phyloP scores from a whole-genome alignment of 192 early-diverging fungal genomes.

The Dimargaris cristalligena region DNA sequence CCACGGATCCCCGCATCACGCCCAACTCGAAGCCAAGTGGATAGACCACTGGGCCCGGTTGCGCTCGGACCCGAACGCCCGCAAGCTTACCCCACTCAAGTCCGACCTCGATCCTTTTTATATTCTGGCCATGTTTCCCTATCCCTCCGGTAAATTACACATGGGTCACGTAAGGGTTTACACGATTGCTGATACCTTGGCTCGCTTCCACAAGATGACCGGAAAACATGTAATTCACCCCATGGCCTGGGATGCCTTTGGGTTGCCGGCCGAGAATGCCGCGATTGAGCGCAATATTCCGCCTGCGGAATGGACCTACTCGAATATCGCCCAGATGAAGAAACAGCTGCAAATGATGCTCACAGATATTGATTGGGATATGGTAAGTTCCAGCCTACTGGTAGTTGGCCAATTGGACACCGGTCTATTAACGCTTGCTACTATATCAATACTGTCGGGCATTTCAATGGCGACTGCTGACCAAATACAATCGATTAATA shows the following conservation, averaged over 20 bases:
- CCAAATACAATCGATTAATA: too few relatives aligned
- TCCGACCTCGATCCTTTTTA: constrained; percentile 52
- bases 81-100: too few relatives aligned
- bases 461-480: too few relatives aligned
- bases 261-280: constrained; percentile 95
- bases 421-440: too few relatives aligned
- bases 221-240: constrained; percentile 68
- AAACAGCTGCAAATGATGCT: constrained; percentile 53
- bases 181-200: constrained; percentile 74
- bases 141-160: constrained; percentile 81
- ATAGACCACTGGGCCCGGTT: too few relatives aligned
- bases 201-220: constrained; percentile 57
- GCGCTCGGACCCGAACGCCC: too few relatives aligned
- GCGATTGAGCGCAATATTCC: constrained; percentile 67
- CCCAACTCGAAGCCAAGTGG: too few relatives aligned
- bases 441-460: too few relatives aligned
- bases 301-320: constrained; percentile 64
- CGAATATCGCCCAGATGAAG: constrained; percentile 76
- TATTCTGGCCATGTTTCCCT: constrained; percentile 89
- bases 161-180: constrained; percentile 97
- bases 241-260: constrained; percentile 98
- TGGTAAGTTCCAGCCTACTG: too few relatives aligned
- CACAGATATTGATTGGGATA: constrained; percentile 80
- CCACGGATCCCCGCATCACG: too few relatives aligned
- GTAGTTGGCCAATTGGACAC: too few relatives aligned